Conservation (phyloP, 371 early-diverging fungal species). For the Nematocida sp. region DNA sequence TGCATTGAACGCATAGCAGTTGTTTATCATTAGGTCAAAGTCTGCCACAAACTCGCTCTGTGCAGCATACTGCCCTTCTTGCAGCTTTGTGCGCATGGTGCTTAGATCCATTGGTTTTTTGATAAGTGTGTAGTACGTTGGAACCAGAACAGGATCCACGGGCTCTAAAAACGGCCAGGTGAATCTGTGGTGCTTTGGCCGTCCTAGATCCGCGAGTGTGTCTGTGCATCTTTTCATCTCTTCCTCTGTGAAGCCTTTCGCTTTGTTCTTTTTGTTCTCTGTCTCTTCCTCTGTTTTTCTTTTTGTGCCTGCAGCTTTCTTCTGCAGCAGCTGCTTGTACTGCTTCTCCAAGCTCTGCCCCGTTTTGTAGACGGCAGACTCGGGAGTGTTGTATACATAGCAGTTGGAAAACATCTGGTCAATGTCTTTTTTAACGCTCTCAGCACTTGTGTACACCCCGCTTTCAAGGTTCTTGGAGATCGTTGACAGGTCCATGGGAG, state of each 20-base stretch:
- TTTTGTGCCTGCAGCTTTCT: conserved; percentile 29
- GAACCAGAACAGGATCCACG: conserved; percentile 71
- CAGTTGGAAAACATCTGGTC: conserved; percentile 76
- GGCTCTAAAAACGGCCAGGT: conserved; percentile 73
- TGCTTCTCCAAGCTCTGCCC: conserved; percentile 56
- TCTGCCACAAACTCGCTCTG: conserved; percentile 58
- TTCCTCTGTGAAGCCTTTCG: conserved; percentile 48
- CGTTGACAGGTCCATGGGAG: conserved; percentile 93
- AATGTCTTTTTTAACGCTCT: conserved; percentile 70
- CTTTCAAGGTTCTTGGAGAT: conserved; percentile 73
- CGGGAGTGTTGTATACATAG: conserved; percentile 68
- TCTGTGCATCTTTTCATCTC: conserved; percentile 57
- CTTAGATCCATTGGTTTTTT: conserved; percentile 61
- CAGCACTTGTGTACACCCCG: conserved; percentile 69
- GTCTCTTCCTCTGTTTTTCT: conserved; percentile 37
- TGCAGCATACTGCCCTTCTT: conserved; percentile 39
- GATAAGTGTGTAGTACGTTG: conserved; percentile 71
- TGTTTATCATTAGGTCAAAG: conserved; percentile 68
- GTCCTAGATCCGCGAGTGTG: conserved; percentile 54
- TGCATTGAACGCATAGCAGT: conserved; percentile 86
- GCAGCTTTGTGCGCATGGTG: conserved; percentile 56
- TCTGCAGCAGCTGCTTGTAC: conserved; percentile 51
- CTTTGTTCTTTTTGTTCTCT: conserved; percentile 13
- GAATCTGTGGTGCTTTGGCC: conserved; percentile 56
- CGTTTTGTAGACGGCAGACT: conserved; percentile 56